Percentiles rank a stretch among this genome's conserved stretches.
Evolutionary conservation across 768 basidiomycete species (phyloP).

Genomic region (Suillus ampliporus): DNA sequence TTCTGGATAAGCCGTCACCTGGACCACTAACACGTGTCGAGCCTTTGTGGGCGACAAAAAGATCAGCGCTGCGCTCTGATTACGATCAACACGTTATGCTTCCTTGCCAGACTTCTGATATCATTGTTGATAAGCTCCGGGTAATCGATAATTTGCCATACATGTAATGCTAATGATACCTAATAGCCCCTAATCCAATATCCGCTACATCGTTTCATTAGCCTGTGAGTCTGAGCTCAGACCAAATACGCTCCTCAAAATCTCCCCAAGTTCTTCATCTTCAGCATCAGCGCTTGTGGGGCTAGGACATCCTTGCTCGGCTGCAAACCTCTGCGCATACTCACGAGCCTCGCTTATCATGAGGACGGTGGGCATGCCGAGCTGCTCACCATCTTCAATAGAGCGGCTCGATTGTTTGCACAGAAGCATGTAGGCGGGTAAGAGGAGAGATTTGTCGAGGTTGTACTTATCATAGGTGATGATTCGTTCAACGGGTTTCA

Average conservation of each 20-base stretch:
- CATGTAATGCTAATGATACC: no score
- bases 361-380: conserved; percentile 64
- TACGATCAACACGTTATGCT: no score
- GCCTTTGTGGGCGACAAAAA: not conserved
- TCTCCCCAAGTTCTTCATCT: conserved; percentile 29
- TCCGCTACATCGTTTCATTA: no score
- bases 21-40: not conserved
- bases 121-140: not conserved
- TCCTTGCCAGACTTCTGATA: not conserved
- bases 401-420: conserved; percentile 57
- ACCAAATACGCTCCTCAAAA: conserved; percentile 41
- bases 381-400: conserved; percentile 55
- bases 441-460: conserved; percentile 53
- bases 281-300: conserved; percentile 35
- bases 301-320: conserved; percentile 29
- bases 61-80: not conserved
- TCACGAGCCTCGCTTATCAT: conserved; percentile 61
- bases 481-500: conserved; percentile 59
- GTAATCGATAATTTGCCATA: no score
- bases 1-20: not conserved
- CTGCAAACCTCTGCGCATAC: conserved; percentile 40
- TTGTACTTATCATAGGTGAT: conserved; percentile 57
- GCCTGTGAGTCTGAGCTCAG: conserved; percentile 15
- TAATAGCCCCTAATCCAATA: not conserved
- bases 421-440: conserved; percentile 57